Percentiles rank a stretch among this genome's conserved stretches.
phyloP scores from a whole-genome alignment of 106 monocot genomes.

The Dendrobium chrysotoxum region DNA sequence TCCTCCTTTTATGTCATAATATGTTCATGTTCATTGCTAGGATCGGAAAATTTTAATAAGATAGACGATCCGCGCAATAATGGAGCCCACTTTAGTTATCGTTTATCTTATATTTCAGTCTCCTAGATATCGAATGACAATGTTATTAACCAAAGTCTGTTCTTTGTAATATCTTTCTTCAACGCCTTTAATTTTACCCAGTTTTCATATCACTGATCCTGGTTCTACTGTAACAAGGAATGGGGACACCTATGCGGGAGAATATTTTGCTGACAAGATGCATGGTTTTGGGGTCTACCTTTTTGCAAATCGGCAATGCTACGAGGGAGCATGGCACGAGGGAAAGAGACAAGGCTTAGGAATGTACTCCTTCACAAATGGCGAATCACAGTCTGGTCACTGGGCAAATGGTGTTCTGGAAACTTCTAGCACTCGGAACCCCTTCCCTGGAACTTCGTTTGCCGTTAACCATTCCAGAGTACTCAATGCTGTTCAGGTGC shows the following conservation, averaged over 20 bases:
- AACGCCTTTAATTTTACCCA: too few relatives aligned
- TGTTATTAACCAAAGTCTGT: too few relatives aligned
- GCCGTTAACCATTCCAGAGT: constrained; percentile 71
- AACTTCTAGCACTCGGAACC: constrained; percentile 44
- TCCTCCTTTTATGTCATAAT: too few relatives aligned
- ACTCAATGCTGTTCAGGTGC: constrained; percentile 61
- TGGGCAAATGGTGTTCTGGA: constrained; percentile 68
- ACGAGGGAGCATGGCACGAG: constrained; percentile 75
- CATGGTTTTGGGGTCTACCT: constrained; percentile 64
- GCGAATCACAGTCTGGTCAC: constrained; percentile 57
- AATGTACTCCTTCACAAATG: constrained; percentile 64
- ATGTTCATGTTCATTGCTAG: too few relatives aligned
- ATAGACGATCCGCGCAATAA: too few relatives aligned
- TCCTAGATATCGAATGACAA: too few relatives aligned
- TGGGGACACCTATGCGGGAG: constrained; percentile 72
- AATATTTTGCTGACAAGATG: constrained; percentile 83
- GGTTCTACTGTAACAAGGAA: constrained; percentile 29
- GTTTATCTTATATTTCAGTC: too few relatives aligned
- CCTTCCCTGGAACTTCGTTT: constrained; percentile 39
- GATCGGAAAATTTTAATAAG: too few relatives aligned
- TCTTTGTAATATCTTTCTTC: too few relatives aligned
- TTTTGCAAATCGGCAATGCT: constrained; percentile 64
- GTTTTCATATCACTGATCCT: background rate
- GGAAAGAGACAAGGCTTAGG: constrained; percentile 65
- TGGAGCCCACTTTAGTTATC: too few relatives aligned